Conservation (phyloP, 169 alveolate genomes). For the Besnoitia besnoiti region DNA sequence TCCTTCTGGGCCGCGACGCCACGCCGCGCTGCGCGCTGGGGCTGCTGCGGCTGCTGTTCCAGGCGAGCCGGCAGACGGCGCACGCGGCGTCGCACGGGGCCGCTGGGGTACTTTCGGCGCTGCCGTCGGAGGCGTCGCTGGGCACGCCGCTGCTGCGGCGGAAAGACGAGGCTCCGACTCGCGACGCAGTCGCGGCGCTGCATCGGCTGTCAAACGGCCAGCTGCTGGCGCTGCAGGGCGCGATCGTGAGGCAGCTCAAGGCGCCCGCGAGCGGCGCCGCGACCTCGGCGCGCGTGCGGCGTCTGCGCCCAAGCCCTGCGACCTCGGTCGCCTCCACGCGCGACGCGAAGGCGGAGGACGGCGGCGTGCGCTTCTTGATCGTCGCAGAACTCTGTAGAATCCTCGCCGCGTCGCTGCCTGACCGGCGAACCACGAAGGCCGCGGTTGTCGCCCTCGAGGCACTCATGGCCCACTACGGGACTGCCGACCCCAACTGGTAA, state of each 20-base stretch:
- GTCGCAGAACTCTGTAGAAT: constrained; percentile 30
- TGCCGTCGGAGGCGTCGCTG: background rate
- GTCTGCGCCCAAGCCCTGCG: background rate
- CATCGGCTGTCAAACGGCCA: constrained; percentile 31
- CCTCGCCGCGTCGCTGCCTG: constrained; percentile 6
- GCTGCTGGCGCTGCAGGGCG: constrained; percentile 45
- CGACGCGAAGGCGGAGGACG: background rate
- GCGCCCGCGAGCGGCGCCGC: too few species aligned
- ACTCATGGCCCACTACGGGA: constrained; percentile 46
- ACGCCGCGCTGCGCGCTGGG: constrained; percentile 51
- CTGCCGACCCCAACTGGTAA: constrained; percentile 36
- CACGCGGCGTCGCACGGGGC: background rate
- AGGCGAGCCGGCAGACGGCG: constrained; percentile 9
- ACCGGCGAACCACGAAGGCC: background rate
- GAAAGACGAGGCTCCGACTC: background rate
- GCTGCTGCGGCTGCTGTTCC: constrained; percentile 37
- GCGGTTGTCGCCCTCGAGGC: constrained; percentile 11
- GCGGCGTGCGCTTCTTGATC: background rate
- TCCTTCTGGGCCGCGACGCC: constrained; percentile 37
- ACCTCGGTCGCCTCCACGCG: background rate
- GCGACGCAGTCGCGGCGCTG: background rate
- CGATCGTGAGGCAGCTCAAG: constrained; percentile 1
- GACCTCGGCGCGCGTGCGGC: background rate
- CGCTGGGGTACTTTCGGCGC: background rate
- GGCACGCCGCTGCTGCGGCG: background rate